A percentile compares a stretch with the other conserved stretches of the same genome.
Evolutionary conservation across 2,329 filamentous ascomycete genomes (phyloP).

Genomic region (Trichoderma sp.): DNA sequence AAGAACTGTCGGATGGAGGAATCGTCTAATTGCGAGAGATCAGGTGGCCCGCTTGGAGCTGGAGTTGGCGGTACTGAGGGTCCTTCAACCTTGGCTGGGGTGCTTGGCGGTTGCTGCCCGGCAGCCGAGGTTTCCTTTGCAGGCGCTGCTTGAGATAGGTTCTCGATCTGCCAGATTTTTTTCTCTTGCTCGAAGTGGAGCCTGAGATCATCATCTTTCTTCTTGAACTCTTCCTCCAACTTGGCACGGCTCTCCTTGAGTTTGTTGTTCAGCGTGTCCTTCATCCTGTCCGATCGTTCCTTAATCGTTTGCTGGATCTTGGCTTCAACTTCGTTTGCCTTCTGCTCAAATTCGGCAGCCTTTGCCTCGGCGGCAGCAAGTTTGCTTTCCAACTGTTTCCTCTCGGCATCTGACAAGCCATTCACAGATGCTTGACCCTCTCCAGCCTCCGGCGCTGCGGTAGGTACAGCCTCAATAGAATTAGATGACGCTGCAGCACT

Average conservation of each 20-base stretch:
- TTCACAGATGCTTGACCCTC: slow-evolving; percentile 21
- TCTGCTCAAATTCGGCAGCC: slow-evolving; percentile 62
- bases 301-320: slow-evolving; percentile 60
- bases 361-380: slow-evolving; percentile 59
- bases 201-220: neutral
- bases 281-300: slow-evolving; percentile 66
- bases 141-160: neutral
- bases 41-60: slow-evolving; percentile 36
- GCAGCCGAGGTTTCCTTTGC: neutral
- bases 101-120: neutral
- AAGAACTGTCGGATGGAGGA: slow-evolving; percentile 56
- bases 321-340: slow-evolving; percentile 62
- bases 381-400: slow-evolving; percentile 59
- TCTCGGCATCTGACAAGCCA: slow-evolving; percentile 54
- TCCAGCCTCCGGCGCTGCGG: neutral
- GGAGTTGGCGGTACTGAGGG: slow-evolving; percentile 34
- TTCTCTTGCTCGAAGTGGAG: neutral
- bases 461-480: neutral
- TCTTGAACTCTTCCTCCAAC: slow-evolving; percentile 45
- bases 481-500: slow-evolving; percentile 19
- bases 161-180: neutral
- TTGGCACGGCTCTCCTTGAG: slow-evolving; percentile 62
- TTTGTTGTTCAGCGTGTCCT: slow-evolving; percentile 64
- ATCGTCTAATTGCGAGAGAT: slow-evolving; percentile 52
- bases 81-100: slow-evolving; percentile 30